phyloP scores from a whole-genome alignment of 1,139 yeast genomes.

The Protomyces arabidopsidicola region DNA sequence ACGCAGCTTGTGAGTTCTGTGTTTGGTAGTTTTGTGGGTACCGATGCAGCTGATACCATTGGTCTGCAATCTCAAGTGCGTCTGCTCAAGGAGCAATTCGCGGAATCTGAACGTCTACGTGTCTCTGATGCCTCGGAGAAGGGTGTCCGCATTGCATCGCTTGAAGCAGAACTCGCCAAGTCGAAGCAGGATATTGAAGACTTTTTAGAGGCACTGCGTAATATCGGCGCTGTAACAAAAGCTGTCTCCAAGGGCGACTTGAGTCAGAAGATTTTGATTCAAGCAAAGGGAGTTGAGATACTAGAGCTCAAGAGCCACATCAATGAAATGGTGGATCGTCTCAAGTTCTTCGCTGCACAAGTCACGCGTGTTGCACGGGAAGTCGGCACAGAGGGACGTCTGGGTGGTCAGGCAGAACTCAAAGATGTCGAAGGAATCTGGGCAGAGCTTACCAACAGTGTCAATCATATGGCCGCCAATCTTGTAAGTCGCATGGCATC shows the following conservation, averaged over 20 bases:
- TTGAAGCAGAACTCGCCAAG: slow-evolving; percentile 3
- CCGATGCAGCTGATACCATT: slow-evolving; percentile 1
- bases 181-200: slow-evolving; percentile 5
- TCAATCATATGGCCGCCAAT: slow-evolving; percentile 81
- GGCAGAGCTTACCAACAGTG: slow-evolving; percentile 78
- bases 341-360: slow-evolving; percentile 75
- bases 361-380: slow-evolving; percentile 83
- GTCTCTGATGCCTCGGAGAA: background rate
- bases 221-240: slow-evolving; percentile 75
- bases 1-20: background rate
- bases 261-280: slow-evolving; percentile 68
- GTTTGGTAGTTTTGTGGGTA: background rate
- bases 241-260: slow-evolving; percentile 84
- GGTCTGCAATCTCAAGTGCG: background rate
- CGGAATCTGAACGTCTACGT: background rate
- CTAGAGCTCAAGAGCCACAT: slow-evolving; percentile 73
- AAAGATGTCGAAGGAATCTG: slow-evolving; percentile 82
- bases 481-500: slow-evolving; percentile 38
- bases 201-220: slow-evolving; percentile 71
- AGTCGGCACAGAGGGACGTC: slow-evolving; percentile 72
- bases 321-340: slow-evolving; percentile 82
- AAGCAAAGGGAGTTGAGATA: slow-evolving; percentile 62
- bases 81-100: background rate
- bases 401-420: slow-evolving; percentile 83
- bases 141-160: background rate